phyloP scores from a whole-genome alignment of 73 alveolate genomes.

The Paramecium octaurelia region DNA sequence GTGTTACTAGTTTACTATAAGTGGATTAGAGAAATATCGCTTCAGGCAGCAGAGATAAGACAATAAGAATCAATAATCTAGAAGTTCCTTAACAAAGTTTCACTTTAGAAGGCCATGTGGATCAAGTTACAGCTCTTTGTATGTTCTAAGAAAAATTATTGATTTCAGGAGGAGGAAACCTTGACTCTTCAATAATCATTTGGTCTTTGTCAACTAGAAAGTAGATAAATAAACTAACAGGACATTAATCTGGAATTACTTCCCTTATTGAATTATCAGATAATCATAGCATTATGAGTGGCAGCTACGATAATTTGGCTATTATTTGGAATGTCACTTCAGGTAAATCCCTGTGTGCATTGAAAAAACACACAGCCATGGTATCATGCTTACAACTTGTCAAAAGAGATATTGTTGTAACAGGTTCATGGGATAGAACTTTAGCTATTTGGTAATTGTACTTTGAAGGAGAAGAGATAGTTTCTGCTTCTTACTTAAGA shows the following conservation, averaged over 20 bases:
- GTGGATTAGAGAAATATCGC: slow-evolving; percentile 22
- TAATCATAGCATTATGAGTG: background rate
- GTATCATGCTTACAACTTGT: background rate
- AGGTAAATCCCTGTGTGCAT: slow-evolving; percentile 29
- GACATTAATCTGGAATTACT: slow-evolving; percentile 28
- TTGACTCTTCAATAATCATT: slow-evolving; percentile 8
- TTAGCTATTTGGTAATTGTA: slow-evolving; percentile 22
- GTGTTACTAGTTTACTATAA: background rate
- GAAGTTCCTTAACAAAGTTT: slow-evolving; percentile 3
- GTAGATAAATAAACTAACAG: background rate
- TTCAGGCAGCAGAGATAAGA: slow-evolving; percentile 22
- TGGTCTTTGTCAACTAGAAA: slow-evolving; percentile 18
- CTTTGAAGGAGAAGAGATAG: slow-evolving; percentile 15
- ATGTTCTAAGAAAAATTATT: slow-evolving; percentile 13
- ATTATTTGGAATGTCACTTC: slow-evolving; percentile 5
- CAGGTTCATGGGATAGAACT: slow-evolving; percentile 47
- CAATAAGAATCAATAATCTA: background rate
- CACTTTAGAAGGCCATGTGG: slow-evolving; percentile 14
- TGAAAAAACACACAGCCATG: slow-evolving; percentile 26
- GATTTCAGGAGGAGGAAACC: slow-evolving; percentile 34
- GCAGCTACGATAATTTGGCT: slow-evolving; percentile 17
- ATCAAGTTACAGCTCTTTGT: slow-evolving; percentile 36
- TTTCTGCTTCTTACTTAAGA: background rate
- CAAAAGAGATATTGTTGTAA: slow-evolving; percentile 26
- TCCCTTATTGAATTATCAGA: slow-evolving; percentile 9